These are phyloP conservation scores for Lecanicillium sp. DNA, from an alignment of 2,329 filamentous ascomycete genomes.

Conservation along the genomic window DNA sequence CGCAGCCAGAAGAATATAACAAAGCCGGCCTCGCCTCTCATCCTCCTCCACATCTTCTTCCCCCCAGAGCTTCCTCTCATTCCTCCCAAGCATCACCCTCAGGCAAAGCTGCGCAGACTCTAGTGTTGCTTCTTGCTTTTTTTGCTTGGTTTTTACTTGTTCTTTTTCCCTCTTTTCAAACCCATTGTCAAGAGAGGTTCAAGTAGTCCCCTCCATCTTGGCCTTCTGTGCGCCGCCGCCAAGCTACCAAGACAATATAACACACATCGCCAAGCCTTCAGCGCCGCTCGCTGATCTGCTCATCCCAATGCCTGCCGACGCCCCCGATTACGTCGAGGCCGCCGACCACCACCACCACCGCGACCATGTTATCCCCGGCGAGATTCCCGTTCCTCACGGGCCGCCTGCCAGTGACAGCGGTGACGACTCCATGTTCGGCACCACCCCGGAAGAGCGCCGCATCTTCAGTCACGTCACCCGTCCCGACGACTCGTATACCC, in stretches of 20 bases:
- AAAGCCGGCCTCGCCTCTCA: background rate
- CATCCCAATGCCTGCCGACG: conserved; percentile 4
- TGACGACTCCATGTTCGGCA: conserved; percentile 37
- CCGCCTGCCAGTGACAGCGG: conserved; percentile 42
- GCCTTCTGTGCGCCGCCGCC: background rate
- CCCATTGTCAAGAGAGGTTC: background rate
- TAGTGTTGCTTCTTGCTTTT: background rate
- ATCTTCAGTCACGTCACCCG: conserved; percentile 76
- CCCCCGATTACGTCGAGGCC: conserved; percentile 5
- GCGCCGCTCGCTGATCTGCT: background rate
- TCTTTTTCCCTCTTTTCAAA: background rate
- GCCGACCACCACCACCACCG: conserved; percentile 23
- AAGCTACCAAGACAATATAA: background rate
- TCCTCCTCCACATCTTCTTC: background rate
- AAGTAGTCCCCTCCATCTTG: background rate
- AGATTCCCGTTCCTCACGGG: conserved; percentile 50
- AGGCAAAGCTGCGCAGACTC: background rate
- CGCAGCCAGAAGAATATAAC: conserved; percentile 1
- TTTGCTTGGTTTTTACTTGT: background rate
- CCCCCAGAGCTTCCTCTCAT: conserved; percentile 8
- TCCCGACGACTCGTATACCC: conserved; percentile 81
- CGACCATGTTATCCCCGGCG: conserved; percentile 38
- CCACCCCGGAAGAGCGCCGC: conserved; percentile 45
- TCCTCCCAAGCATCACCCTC: conserved; percentile 5
- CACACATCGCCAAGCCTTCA: background rate